A percentile compares a stretch with the other conserved stretches of the same genome.
Conservation (phyloP, 2,329 filamentous ascomycete genomes). For the Tricladium varicosporioides region DNA sequence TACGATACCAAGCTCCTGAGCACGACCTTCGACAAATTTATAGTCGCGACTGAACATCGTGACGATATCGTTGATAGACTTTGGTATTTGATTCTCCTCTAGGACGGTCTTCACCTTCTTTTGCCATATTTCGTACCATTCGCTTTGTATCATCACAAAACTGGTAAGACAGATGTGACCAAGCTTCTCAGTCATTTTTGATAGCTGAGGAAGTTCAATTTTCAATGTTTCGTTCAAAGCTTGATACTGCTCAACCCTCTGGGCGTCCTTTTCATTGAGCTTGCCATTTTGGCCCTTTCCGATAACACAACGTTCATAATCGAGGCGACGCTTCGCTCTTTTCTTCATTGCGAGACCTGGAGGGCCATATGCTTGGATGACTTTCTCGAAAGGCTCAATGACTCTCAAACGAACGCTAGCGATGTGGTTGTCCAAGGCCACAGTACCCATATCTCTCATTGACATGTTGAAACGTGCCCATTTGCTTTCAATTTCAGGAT, state of each 20-base stretch:
- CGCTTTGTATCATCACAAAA: conserved; percentile 78
- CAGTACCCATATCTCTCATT: conserved; percentile 80
- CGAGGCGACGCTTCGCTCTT: conserved; percentile 85
- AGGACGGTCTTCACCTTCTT: conserved; percentile 78
- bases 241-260: conserved; percentile 84
- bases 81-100: conserved; percentile 60
- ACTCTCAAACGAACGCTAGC: conserved; percentile 74
- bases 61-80: conserved; percentile 71
- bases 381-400: conserved; percentile 76
- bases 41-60: conserved; percentile 78
- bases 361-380: conserved; percentile 78
- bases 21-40: conserved; percentile 69
- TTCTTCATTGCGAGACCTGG: conserved; percentile 91
- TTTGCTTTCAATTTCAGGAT: conserved; percentile 87
- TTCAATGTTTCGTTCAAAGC: conserved; percentile 86
- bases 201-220: conserved; percentile 84
- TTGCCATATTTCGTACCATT: conserved; percentile 81
- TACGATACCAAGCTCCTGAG: conserved; percentile 71
- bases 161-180: conserved; percentile 80
- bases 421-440: conserved; percentile 72
- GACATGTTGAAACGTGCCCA: conserved; percentile 90
- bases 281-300: conserved; percentile 80
- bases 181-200: conserved; percentile 74
- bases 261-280: conserved; percentile 78
- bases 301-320: conserved; percentile 80